phyloP scores from a whole-genome alignment of 805 yeast species.

The Yarrowia osloensis region DNA sequence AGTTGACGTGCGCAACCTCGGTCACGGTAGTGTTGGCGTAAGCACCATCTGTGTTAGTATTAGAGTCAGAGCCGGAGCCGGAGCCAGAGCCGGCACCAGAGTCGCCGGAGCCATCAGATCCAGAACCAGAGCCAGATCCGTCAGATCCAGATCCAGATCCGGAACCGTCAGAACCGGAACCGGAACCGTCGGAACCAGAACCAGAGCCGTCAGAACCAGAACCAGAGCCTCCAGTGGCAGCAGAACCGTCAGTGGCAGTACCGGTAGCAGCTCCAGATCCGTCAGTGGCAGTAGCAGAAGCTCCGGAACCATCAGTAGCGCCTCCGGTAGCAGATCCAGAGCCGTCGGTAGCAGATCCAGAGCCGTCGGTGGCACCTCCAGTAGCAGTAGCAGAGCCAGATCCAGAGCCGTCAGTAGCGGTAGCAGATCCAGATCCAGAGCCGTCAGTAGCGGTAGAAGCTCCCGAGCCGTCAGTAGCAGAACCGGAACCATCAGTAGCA shows the following conservation, averaged over 20 bases:
- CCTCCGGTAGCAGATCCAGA: background rate
- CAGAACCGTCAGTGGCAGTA: background rate
- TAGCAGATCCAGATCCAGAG: background rate
- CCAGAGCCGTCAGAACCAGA: background rate
- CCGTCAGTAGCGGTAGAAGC: background rate
- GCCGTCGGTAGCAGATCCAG: background rate
- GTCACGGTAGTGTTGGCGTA: background rate
- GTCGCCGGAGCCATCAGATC: background rate
- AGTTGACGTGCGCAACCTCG: background rate
- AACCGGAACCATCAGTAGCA: background rate
- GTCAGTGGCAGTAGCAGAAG: background rate
- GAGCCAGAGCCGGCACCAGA: background rate
- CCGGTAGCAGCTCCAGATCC: background rate
- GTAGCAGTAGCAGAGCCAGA: background rate
- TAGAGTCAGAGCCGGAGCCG: background rate
- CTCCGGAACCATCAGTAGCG: background rate
- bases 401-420: background rate
- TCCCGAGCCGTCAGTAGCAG: background rate
- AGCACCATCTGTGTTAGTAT: background rate
- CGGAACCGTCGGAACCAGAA: background rate
- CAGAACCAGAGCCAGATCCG: constrained; percentile 2
- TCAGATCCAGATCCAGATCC: background rate
- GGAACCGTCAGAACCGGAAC: background rate
- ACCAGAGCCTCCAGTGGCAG: background rate
- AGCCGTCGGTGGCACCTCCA: background rate